phyloP scores from a whole-genome alignment of 768 basidiomycete genomes.

The Russula ochroleuca region DNA sequence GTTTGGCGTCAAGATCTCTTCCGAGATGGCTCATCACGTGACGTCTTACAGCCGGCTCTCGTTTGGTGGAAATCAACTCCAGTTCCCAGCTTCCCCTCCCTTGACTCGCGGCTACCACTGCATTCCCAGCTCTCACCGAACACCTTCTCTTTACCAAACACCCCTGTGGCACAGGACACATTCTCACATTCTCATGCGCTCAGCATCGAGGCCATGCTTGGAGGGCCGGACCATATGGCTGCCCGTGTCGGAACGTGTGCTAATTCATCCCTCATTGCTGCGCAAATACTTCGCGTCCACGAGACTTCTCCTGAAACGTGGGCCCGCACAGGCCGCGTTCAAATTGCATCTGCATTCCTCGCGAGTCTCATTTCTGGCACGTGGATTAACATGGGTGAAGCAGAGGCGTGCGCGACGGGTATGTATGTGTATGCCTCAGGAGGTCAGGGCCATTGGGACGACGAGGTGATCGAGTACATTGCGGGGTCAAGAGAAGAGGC shows the following conservation, averaged over 20 bases:
- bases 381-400: conserved; percentile 67
- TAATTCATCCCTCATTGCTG: conserved; percentile 63
- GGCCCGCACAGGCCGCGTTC: conserved; percentile 69
- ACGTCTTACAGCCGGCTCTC: conserved; percentile 50
- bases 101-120: conserved; percentile 67
- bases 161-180: conserved; percentile 72
- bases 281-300: conserved; percentile 73
- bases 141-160: conserved; percentile 67
- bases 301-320: conserved; percentile 79
- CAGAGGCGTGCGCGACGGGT: conserved; percentile 74
- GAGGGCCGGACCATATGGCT: conserved; percentile 75
- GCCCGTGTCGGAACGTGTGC: conserved; percentile 71
- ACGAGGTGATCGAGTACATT: conserved; percentile 69
- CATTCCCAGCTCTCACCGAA: conserved; percentile 64
- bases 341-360: conserved; percentile 72
- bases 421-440: conserved; percentile 58
- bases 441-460: conserved; percentile 68
- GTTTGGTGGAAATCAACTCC: conserved; percentile 87
- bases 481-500: conserved; percentile 74
- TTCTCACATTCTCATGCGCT: conserved; percentile 77
- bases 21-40: conserved; percentile 19
- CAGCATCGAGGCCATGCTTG: conserved; percentile 68
- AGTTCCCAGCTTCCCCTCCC: conserved; percentile 63
- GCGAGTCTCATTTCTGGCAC: conserved; percentile 67
- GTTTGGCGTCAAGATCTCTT: conserved; percentile 8